phyloP scores from a whole-genome alignment of 345 rosid genomes.

The Lepidium didymum region DNA sequence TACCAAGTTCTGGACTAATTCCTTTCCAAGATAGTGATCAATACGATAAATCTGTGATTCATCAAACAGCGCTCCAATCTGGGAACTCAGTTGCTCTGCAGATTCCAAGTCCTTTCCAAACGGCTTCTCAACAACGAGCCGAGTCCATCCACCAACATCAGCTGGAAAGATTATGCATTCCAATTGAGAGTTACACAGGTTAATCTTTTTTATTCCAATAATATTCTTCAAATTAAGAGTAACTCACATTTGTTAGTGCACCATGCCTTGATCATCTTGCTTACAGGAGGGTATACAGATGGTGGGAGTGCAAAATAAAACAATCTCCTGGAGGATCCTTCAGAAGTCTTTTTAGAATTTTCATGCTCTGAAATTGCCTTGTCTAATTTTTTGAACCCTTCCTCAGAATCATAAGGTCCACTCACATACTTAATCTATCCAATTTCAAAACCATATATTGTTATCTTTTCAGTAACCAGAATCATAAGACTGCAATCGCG shows the following conservation, averaged over 20 bases:
- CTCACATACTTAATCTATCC: constrained; percentile 84
- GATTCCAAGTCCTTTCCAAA: constrained; percentile 89
- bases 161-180: constrained; percentile 37
- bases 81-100: constrained; percentile 71
- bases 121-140: constrained; percentile 94
- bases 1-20: constrained; percentile 97
- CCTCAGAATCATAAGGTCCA: constrained; percentile 77
- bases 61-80: constrained; percentile 86
- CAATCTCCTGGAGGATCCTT: constrained; percentile 80
- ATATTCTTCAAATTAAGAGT: background rate
- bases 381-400: constrained; percentile 72
- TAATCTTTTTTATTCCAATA: background rate
- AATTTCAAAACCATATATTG: background rate
- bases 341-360: constrained; percentile 46
- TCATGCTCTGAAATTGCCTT: constrained; percentile 70
- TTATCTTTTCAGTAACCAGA: background rate
- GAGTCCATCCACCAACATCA: constrained; percentile 94
- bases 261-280: constrained; percentile 76
- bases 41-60: constrained; percentile 91
- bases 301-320: constrained; percentile 98
- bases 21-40: constrained; percentile 96
- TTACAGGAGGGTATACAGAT: constrained; percentile 85
- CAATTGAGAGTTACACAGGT: background rate
- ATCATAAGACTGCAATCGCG: background rate
- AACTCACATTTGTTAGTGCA: constrained; percentile 89